Conservation (phyloP, 208 protist genomes). For the Porcisia hertigi region DNA sequence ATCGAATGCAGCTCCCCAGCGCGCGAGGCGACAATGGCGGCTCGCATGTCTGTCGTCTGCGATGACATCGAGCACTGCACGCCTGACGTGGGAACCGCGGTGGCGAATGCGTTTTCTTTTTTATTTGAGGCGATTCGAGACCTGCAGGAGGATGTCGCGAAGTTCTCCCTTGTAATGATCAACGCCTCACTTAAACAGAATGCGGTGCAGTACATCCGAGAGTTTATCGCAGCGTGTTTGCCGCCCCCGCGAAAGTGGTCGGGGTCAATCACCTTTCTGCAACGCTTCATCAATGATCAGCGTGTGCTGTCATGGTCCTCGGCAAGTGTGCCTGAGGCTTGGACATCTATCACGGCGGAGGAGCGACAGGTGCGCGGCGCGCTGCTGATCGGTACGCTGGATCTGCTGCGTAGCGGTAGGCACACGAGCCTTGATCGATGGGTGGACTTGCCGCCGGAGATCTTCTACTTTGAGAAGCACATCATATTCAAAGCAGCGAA, state of each 20-base stretch:
- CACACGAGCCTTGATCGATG: conserved; percentile 60
- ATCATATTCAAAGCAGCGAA: conserved; percentile 80
- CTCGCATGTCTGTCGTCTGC: conserved; percentile 37
- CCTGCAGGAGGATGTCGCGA: conserved; percentile 65
- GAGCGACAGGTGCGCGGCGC: conserved; percentile 65
- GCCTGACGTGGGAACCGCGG: conserved; percentile 63
- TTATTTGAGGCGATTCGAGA: conserved; percentile 61
- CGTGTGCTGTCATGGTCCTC: conserved; percentile 44
- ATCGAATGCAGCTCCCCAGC: conserved; percentile 62
- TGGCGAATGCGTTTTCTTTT: conserved; percentile 67
- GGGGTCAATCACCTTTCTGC: conserved; percentile 64
- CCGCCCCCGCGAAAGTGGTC: conserved; percentile 52
- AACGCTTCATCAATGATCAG: conserved; percentile 43
- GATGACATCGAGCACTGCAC: conserved; percentile 44
- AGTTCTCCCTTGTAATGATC: conserved; percentile 69
- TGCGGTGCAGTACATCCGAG: conserved; percentile 70
- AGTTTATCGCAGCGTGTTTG: conserved; percentile 66
- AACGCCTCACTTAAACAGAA: conserved; percentile 56
- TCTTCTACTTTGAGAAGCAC: conserved; percentile 83
- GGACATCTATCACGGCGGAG: conserved; percentile 37
- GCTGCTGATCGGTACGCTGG: conserved; percentile 53
- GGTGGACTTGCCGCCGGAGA: conserved; percentile 66
- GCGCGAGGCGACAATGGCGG: conserved; percentile 46
- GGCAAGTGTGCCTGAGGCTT: conserved; percentile 26
- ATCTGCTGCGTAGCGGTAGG: conserved; percentile 61